phyloP scores from a whole-genome alignment of 371 early-diverging fungal genomes.

The Mortierella sp. region DNA sequence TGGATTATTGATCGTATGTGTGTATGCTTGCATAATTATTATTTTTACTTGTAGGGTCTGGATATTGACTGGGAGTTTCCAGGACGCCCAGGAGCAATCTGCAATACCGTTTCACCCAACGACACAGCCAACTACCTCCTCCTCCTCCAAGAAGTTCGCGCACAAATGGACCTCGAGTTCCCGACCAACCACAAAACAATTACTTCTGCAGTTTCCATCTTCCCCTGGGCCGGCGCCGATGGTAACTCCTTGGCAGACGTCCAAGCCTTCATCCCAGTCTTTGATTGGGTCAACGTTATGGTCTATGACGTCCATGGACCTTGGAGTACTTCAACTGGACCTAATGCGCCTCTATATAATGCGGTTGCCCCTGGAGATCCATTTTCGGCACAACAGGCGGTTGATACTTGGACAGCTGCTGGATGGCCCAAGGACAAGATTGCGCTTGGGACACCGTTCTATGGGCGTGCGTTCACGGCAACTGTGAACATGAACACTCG shows the following conservation, averaged over 20 bases:
- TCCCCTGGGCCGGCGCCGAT: constrained; percentile 67
- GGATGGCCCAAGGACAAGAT: constrained; percentile 77
- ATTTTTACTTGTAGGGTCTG: constrained; percentile 22
- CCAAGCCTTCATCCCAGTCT: constrained; percentile 68
- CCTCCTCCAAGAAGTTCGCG: constrained; percentile 72
- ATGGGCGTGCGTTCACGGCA: constrained; percentile 74
- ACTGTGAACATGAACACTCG: constrained; percentile 64
- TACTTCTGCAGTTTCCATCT: constrained; percentile 74
- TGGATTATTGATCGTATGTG: not conserved
- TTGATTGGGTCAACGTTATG: constrained; percentile 71
- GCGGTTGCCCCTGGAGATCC: constrained; percentile 64
- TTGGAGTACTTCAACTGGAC: constrained; percentile 74
- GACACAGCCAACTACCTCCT: constrained; percentile 68
- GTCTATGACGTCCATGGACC: constrained; percentile 72
- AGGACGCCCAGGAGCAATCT: constrained; percentile 70
- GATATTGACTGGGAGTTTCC: constrained; percentile 74
- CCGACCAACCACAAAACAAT: constrained; percentile 64
- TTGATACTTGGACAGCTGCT: constrained; percentile 70
- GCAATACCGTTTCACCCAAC: constrained; percentile 66
- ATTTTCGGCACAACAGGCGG: constrained; percentile 66
- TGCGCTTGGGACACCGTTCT: constrained; percentile 75
- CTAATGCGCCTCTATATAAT: constrained; percentile 72
- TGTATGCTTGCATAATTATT: constrained; percentile 16
- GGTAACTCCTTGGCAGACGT: constrained; percentile 70
- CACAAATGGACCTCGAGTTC: constrained; percentile 71